Conservation (phyloP, 805 yeast species). For the Candida verbasci region DNA sequence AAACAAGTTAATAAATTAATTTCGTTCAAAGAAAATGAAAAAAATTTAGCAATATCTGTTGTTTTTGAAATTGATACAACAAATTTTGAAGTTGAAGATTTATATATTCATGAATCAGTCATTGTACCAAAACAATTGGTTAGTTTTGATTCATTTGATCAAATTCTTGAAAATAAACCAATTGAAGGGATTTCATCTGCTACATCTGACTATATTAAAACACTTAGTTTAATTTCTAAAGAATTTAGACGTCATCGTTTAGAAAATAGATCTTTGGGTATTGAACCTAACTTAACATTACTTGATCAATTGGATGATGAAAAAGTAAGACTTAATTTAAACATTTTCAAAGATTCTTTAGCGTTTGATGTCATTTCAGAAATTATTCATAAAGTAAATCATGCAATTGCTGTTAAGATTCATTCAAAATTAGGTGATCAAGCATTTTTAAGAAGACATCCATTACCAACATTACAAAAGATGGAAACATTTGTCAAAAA, state of each 20-base stretch:
- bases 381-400: slow-evolving; percentile 73
- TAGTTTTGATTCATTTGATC: slow-evolving; percentile 51
- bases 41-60: slow-evolving; percentile 68
- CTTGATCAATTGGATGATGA: slow-evolving; percentile 86
- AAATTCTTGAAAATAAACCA: slow-evolving; percentile 34
- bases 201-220: slow-evolving; percentile 60
- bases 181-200: slow-evolving; percentile 42
- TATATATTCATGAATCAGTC: slow-evolving; percentile 71
- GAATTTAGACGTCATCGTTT: slow-evolving; percentile 69
- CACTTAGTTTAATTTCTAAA: slow-evolving; percentile 59
- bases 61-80: slow-evolving; percentile 74
- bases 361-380: slow-evolving; percentile 66
- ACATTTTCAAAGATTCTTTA: slow-evolving; percentile 59
- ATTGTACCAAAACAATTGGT: slow-evolving; percentile 61
- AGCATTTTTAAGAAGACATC: slow-evolving; percentile 83
- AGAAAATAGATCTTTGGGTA: slow-evolving; percentile 44
- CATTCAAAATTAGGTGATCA: slow-evolving; percentile 73
- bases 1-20: slow-evolving; percentile 52
- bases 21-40: slow-evolving; percentile 58
- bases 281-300: slow-evolving; percentile 54
- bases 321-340: slow-evolving; percentile 63
- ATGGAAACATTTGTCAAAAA: slow-evolving; percentile 74
- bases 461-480: slow-evolving; percentile 76
- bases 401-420: slow-evolving; percentile 77
- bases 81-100: slow-evolving; percentile 66